Conservation (phyloP, 208 protist species). For the Naegleria gruberi region DNA sequence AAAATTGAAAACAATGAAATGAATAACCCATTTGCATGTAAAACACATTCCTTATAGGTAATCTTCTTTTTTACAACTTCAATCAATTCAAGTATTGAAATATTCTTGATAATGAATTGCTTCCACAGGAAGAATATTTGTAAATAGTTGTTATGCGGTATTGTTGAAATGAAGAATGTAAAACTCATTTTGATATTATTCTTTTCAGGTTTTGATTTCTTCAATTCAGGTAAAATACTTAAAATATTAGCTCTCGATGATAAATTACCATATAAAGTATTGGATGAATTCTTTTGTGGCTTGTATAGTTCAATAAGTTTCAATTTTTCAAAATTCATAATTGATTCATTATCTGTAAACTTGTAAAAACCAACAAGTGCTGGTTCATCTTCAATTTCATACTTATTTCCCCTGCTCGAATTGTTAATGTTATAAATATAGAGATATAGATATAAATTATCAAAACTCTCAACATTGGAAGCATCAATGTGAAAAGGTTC, state of each 20-base stretch:
- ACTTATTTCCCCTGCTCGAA: background rate
- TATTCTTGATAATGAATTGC: background rate
- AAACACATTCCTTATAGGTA: background rate
- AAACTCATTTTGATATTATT: background rate
- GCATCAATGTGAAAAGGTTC: background rate
- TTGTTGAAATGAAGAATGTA: background rate
- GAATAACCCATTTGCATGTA: background rate
- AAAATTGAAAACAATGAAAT: background rate
- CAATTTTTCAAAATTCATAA: background rate
- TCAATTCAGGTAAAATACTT: background rate
- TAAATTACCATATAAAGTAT: background rate
- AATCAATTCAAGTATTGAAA: background rate
- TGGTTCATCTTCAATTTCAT: background rate
- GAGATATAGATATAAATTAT: background rate
- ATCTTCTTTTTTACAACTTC: background rate
- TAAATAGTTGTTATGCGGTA: background rate
- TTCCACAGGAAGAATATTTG: background rate
- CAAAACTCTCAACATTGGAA: background rate
- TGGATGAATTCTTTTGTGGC: background rate
- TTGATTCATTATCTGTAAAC: background rate
- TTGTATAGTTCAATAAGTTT: background rate
- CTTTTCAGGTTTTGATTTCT: background rate
- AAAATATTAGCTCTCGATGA: background rate
- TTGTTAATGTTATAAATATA: background rate
- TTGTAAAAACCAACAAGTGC: background rate